Percentiles rank a stretch among this genome's conserved stretches.
Conservation (phyloP, 1,139 yeast species). For the Magnusiomyces sp. region DNA sequence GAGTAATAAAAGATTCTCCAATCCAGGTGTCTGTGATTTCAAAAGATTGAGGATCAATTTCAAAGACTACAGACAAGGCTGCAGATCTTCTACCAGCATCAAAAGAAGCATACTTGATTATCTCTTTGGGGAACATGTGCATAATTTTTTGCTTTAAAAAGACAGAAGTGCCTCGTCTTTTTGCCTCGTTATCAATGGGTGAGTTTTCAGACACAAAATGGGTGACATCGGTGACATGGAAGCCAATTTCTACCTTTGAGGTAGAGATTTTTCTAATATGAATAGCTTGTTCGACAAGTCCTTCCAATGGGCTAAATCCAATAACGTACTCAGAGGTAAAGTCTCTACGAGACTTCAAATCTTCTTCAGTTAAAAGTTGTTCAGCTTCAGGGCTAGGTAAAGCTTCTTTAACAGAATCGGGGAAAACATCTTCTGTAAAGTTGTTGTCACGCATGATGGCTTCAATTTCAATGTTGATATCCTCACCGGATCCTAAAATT, state of each 20-base stretch:
- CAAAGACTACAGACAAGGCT: conserved; percentile 74
- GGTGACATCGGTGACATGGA: conserved; percentile 76
- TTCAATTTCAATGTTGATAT: conserved; percentile 71
- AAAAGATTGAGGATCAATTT: conserved; percentile 63
- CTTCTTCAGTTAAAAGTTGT: conserved; percentile 27
- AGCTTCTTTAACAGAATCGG: conserved; percentile 37
- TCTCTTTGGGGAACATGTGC: conserved; percentile 59
- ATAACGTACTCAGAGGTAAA: conserved; percentile 57
- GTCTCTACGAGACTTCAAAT: conserved; percentile 40
- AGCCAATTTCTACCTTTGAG: conserved; percentile 60
- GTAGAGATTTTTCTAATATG: conserved; percentile 57
- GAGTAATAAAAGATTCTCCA: conserved; percentile 63
- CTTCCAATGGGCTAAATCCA: conserved; percentile 55
- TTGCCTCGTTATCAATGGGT: conserved; percentile 76
- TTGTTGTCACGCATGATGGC: conserved; percentile 89
- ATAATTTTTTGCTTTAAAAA: conserved; percentile 73
- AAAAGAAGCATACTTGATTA: conserved; percentile 56
- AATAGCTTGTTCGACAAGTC: conserved; percentile 67
- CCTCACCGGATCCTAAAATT: conserved; percentile 75
- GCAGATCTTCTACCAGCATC: conserved; percentile 52
- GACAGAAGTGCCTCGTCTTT: conserved; percentile 84
- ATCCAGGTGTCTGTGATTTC: conserved; percentile 73
- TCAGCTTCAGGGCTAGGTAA: conserved; percentile 24
- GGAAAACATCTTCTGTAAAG: conserved; percentile 80
- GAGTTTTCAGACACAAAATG: conserved; percentile 65